Evolutionary conservation across 202 grass and related monocot genomes (phyloP).

Genomic region (Eragrostis tef): DNA sequence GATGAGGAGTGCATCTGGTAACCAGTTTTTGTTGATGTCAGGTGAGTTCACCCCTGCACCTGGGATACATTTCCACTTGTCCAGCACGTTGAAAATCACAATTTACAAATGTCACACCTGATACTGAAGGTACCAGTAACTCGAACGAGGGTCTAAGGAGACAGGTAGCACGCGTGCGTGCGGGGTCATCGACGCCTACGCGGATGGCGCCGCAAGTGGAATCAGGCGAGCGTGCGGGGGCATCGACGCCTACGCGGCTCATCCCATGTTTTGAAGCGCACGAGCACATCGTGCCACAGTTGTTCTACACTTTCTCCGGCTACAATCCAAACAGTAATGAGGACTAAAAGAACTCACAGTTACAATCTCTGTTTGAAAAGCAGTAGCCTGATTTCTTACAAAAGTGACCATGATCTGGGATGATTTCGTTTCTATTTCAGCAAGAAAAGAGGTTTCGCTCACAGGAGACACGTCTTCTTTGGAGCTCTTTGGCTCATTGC

Average conservation of each 20-base stretch:
- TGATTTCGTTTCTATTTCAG: neutral
- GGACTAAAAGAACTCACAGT: too few species aligned
- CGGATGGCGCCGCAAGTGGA: too few species aligned
- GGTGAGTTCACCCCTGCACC: neutral
- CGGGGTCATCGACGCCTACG: too few species aligned
- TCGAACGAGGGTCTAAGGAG: too few species aligned
- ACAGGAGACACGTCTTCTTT: neutral
- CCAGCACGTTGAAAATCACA: neutral
- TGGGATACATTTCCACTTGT: neutral
- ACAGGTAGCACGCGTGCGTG: too few species aligned
- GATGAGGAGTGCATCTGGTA: constrained; percentile 1
- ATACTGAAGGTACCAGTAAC: neutral
- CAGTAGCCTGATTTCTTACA: neutral
- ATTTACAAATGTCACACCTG: neutral
- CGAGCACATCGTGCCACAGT: too few species aligned
- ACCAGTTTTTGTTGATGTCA: neutral
- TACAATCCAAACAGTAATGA: too few species aligned
- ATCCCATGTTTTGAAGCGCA: too few species aligned
- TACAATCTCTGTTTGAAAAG: neutral
- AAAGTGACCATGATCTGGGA: neutral
- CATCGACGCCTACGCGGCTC: neutral
- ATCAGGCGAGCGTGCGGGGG: neutral
- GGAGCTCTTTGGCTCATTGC: neutral
- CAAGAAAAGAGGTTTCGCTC: neutral
- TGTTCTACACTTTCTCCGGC: too few species aligned